phyloP scores from a whole-genome alignment of 768 basidiomycete species.

The Zangia roseola region DNA sequence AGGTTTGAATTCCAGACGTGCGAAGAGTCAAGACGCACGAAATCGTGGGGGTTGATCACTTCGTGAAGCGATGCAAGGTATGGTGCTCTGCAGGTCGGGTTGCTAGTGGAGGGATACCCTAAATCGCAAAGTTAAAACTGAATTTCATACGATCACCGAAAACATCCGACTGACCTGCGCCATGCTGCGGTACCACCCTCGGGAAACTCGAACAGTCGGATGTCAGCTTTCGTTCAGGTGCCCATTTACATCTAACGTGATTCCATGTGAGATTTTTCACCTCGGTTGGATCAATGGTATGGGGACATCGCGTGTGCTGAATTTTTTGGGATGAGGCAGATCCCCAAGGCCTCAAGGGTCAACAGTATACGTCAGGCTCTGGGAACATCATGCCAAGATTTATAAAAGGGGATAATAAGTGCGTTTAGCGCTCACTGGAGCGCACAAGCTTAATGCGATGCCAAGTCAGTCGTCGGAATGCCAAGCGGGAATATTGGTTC shows the following conservation, averaged over 20 bases:
- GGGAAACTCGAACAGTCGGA: conserved; percentile 18
- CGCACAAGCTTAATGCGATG: no score
- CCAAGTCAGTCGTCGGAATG: no score
- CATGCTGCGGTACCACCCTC: conserved; percentile 30
- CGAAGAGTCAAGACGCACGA: conserved; percentile 26
- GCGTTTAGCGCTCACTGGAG: no score
- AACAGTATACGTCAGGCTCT: background rate
- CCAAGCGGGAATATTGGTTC: background rate
- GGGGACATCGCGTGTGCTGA: conserved; percentile 2
- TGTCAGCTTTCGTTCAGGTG: background rate
- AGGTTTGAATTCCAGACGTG: background rate
- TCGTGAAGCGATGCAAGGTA: conserved; percentile 32
- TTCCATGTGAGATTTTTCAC: background rate
- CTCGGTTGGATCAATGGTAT: background rate
- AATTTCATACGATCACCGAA: background rate
- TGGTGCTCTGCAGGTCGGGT: conserved; percentile 34
- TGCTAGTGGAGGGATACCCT: conserved; percentile 26
- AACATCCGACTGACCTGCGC: conserved; percentile 4
- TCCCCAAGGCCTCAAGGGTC: background rate
- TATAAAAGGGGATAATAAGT: no score
- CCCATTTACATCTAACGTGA: background rate
- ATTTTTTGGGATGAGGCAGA: background rate
- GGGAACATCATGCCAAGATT: background rate
- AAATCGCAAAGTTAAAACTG: conserved; percentile 29
- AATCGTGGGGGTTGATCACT: conserved; percentile 32